Base-by-base conservation (phyloP, 805 yeast genomes). In the Nakazawaea ishiwadae region DNA sequence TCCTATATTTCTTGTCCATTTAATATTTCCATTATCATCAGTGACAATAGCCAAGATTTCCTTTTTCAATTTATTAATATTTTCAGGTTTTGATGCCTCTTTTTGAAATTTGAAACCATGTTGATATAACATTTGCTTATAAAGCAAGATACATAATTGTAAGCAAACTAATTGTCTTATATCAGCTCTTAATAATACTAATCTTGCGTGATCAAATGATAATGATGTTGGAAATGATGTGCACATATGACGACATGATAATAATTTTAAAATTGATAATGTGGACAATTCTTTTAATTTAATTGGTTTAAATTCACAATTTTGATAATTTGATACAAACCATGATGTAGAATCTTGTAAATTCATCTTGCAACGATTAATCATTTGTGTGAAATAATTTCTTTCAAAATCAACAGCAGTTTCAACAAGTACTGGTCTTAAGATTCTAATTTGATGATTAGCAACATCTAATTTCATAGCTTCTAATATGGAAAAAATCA, bases 401-500 rank as follows among this genome's bases (percentile, higher is more conserved):
- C 80, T 80, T 63, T 90, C 98, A 54, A 90, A 86, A 45, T 84
- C 90, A 10, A 84, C 83, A 2, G 96, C 93, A 27, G 93, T 85
- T 52, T 87, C 89, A 44, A 88, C 77, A 36, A 91, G 68, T 2
- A 84, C 82, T 2, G 96, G 95, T 53, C 96, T 73, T 40, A 89
- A 66, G 16, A 87, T 78, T 50, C 96, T 73, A 41, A 91, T 86
- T 63, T 90, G 96, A 57, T 90, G 96, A 62, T 90, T 90, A 12
- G 97, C 96, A 42, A 89, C 93, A 55, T 91, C 97, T 47, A 90
- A 69, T 59, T 90, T 91, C 95, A 90, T 89, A 9, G 95, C 91
- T 60, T 90, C 97, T 48, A 91, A 68, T 44, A 91, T 83, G 45
- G 84, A 81, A 56, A 90, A 87, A 7, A 86, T 73, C 59, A 81